These are phyloP conservation scores for Nannochloris sp. DNA, from an alignment of 139 green algal genomes.

Conservation along the genomic window DNA sequence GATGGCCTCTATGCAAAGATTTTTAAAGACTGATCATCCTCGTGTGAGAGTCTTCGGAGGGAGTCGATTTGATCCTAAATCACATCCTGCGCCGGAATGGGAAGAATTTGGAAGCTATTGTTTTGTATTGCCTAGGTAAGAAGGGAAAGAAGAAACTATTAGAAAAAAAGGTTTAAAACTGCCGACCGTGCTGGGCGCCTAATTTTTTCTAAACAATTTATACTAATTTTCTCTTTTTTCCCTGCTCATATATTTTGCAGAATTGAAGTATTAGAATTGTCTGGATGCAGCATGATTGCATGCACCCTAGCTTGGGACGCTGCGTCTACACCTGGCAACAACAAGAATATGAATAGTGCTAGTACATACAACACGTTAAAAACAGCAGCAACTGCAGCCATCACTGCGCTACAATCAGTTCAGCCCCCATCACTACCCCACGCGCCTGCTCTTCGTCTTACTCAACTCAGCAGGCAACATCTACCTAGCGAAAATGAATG, in stretches of 20 bases:
- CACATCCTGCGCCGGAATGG: slow-evolving; percentile 41
- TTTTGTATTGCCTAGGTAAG: slow-evolving; percentile 65
- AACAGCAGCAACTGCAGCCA: slow-evolving; percentile 20
- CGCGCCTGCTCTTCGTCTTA: slow-evolving; percentile 29
- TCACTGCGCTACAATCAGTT: slow-evolving; percentile 23
- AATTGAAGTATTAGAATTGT: slow-evolving; percentile 59
- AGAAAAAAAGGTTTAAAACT: background rate
- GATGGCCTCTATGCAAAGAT: slow-evolving; percentile 52
- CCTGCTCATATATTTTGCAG: slow-evolving; percentile 1
- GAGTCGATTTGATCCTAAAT: slow-evolving; percentile 44
- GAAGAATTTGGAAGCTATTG: slow-evolving; percentile 63
- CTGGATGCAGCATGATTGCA: slow-evolving; percentile 38
- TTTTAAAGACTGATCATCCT: slow-evolving; percentile 48
- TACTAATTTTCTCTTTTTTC: background rate
- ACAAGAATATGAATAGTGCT: background rate
- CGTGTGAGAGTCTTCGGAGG: slow-evolving; percentile 71
- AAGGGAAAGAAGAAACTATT: background rate
- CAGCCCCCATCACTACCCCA: slow-evolving; percentile 13
- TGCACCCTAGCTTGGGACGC: slow-evolving; percentile 70
- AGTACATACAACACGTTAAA: slow-evolving; percentile 6
- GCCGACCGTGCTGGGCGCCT: background rate
- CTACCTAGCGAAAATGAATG: slow-evolving; percentile 36
- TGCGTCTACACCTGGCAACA: background rate
- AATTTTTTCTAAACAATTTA: background rate
- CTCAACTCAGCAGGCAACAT: slow-evolving; percentile 20